Percentiles rank a stretch among this genome's conserved stretches.
These are phyloP conservation scores for Brassica rapa DNA, from an alignment of 345 rosid species.

Conservation along the genomic window DNA sequence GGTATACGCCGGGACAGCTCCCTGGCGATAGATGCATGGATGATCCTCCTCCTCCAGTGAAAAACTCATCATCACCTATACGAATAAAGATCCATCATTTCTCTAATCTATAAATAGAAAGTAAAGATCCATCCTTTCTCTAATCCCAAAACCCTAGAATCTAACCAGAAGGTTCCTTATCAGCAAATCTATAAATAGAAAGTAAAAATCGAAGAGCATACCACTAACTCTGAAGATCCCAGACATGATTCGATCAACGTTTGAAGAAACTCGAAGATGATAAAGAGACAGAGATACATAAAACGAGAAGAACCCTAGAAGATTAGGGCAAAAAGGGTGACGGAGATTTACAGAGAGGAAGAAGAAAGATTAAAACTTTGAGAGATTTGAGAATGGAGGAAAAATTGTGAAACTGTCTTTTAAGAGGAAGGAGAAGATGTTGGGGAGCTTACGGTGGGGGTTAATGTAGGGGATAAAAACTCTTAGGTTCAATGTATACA, in stretches of 20 bases:
- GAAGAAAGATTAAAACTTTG: neutral
- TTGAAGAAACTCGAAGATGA: conserved; percentile 47
- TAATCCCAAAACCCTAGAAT: neutral
- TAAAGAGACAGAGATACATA: conserved; percentile 47
- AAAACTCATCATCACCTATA: conserved; percentile 74
- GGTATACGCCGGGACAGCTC: conserved; percentile 66
- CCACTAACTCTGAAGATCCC: conserved; percentile 69
- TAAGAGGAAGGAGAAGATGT: conserved; percentile 14
- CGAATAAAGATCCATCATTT: conserved; percentile 11
- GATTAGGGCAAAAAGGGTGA: conserved; percentile 74
- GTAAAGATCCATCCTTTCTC: conserved; percentile 4
- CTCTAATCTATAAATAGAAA: neutral
- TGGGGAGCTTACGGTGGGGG: conserved; percentile 16
- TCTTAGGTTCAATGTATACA: conserved; percentile 68
- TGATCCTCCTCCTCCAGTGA: conserved; percentile 61
- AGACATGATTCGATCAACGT: conserved; percentile 65
- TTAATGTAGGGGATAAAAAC: conserved; percentile 21
- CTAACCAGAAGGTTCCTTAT: conserved; percentile 4
- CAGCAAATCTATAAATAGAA: neutral
- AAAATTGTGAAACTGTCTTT: conserved; percentile 26
- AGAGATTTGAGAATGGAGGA: conserved; percentile 9
- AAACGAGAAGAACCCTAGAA: conserved; percentile 63
- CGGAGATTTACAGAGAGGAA: neutral
- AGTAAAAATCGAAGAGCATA: conserved; percentile 34
- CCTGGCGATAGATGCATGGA: conserved; percentile 72